These are phyloP conservation scores for Paramyrothecium roridum DNA, from an alignment of 2,329 filamentous ascomycete species.

Conservation along the genomic window DNA sequence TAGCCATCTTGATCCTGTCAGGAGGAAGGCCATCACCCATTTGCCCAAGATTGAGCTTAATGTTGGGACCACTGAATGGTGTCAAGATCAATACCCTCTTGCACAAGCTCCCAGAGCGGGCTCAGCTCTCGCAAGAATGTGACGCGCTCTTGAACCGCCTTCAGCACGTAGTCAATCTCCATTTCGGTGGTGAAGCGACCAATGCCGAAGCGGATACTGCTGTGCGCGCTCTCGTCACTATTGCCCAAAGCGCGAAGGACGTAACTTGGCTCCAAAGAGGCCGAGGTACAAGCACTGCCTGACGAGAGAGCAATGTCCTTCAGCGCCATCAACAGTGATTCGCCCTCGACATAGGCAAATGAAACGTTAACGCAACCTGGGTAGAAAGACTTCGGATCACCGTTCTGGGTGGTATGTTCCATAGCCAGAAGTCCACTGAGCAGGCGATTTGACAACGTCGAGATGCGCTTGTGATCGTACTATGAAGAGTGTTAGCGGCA, in stretches of 20 bases:
- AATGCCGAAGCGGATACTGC: constrained; percentile 96
- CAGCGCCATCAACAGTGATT: constrained; percentile 95
- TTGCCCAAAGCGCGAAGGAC: constrained; percentile 91
- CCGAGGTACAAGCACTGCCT: constrained; percentile 94
- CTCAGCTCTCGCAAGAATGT: constrained; percentile 92
- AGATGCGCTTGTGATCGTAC: constrained; percentile 90
- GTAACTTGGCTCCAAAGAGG: constrained; percentile 94
- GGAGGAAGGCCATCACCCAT: neutral
- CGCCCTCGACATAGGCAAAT: constrained; percentile 96
- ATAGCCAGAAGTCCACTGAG: constrained; percentile 78
- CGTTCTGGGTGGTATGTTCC: constrained; percentile 92
- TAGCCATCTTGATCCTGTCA: constrained; percentile 2
- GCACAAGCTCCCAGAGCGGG: constrained; percentile 94
- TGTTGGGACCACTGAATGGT: constrained; percentile 99
- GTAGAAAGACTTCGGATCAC: constrained; percentile 79
- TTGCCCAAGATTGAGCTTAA: constrained; percentile 38
- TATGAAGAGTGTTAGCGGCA: constrained; percentile 35
- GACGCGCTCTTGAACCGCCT: constrained; percentile 87
- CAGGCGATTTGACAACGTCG: constrained; percentile 77
- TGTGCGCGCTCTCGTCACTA: constrained; percentile 96
- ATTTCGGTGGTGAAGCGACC: constrained; percentile 92
- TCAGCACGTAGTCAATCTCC: constrained; percentile 96
- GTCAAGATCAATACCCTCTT: constrained; percentile 92
- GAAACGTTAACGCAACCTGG: constrained; percentile 98
- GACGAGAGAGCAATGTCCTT: constrained; percentile 98